Percentiles rank a stretch among this genome's conserved stretches.
phyloP scores from a whole-genome alignment of 2,329 filamentous ascomycete genomes.

The Claviceps maximensis region DNA sequence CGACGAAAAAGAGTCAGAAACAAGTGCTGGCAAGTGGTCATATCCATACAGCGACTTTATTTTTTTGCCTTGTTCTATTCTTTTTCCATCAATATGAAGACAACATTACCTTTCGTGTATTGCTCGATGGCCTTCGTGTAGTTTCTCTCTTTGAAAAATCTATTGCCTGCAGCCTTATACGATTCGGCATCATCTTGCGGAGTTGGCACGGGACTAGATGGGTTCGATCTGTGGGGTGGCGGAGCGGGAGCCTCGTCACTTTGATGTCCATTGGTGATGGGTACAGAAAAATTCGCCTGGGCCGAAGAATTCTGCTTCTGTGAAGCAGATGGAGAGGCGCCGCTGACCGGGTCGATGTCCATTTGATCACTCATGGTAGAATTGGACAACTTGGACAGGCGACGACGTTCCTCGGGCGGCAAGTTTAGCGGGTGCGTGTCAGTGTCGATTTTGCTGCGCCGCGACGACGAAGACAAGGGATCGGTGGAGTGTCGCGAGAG shows the following conservation, averaged over 20 bases:
- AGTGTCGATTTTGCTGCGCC: slow-evolving; percentile 45
- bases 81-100: neutral
- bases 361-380: slow-evolving; percentile 50
- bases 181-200: slow-evolving; percentile 67
- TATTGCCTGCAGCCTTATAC: slow-evolving; percentile 88
- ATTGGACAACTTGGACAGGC: slow-evolving; percentile 54
- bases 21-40: neutral
- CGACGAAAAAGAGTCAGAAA: neutral
- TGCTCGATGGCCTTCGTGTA: slow-evolving; percentile 80
- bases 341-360: slow-evolving; percentile 55
- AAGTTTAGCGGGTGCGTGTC: slow-evolving; percentile 83
- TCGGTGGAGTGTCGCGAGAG: slow-evolving; percentile 37
- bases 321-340: slow-evolving; percentile 39
- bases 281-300: slow-evolving; percentile 35
- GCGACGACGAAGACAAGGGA: slow-evolving; percentile 29
- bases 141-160: slow-evolving; percentile 90
- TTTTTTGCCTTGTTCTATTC: neutral
- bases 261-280: slow-evolving; percentile 35
- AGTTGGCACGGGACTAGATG: slow-evolving; percentile 41
- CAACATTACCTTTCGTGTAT: slow-evolving; percentile 73
- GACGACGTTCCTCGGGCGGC: slow-evolving; percentile 74
- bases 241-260: slow-evolving; percentile 45
- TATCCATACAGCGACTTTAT: neutral
- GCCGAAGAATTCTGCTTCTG: slow-evolving; percentile 19
- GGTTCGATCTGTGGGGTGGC: slow-evolving; percentile 57